Evolutionary conservation across 169 alveolate species (phyloP), one percentile per base, ranked within the genome.

Genomic region (Plasmodium cynomolgi): DNA sequence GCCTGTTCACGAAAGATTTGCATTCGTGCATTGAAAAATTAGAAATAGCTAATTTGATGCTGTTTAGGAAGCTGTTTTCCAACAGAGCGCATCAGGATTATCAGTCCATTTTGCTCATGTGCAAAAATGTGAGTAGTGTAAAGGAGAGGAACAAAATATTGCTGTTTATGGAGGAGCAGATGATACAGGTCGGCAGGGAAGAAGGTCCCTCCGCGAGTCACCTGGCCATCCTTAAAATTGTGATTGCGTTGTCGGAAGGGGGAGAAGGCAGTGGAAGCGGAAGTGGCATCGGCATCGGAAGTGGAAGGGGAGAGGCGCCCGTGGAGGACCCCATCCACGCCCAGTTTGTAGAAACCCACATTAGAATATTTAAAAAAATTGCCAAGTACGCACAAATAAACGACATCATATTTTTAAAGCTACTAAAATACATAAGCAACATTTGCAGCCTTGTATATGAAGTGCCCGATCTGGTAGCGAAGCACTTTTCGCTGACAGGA

Each of bases 361-460:
- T 90, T n/a, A 90, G 75, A 47, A 90, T 90, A 29, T 90, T 90
- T 80, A 79, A 44, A 29, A 90, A 44, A 62, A 62, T 90, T 72
- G 20, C 75, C 15, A 37, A 7, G 9, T 34, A 41, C 83, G 34
- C 83, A 44, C 39, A 79, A 41, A 62, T 44, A 41, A 68, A 41
- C 23, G 84, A 71, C 17, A 68, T 13, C 50, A 41, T 90, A n/a
- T 90, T 90, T 81, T 80, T 90, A 26, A 81, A 79, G 73, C 23
- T 90, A 44, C 81, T 90, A 39, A 90, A 90, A 81, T 90, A 90
- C 54, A 11, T 71, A 81, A 81, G 84, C 13, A 90, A 90, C 83
- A 90, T 90, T 23, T 80, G 80, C 72, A 50, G 23, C 26, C 91
- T 62, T 68, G 17, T 90, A 44, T 90, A 81, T 44, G 34, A 81